Conservation (phyloP, 345 rosid species). For the Rhodamnia argentea region DNA sequence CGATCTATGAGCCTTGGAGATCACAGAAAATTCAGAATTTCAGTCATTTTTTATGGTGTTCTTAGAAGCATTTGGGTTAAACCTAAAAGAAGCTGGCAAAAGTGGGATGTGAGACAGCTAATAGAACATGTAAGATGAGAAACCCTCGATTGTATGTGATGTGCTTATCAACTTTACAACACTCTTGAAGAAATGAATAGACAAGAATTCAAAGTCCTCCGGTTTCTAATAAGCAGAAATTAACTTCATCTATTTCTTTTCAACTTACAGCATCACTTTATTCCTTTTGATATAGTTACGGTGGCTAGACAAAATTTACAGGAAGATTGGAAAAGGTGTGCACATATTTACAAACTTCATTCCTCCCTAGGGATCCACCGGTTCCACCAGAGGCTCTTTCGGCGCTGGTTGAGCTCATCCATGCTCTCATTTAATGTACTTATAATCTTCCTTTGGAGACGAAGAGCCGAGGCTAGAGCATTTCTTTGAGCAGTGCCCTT, state of each 20-base stretch:
- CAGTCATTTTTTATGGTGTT: neutral
- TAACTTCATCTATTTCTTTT: neutral
- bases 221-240: neutral
- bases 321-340: neutral
- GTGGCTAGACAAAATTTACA: constrained; percentile 15
- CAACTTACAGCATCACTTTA: neutral
- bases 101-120: neutral
- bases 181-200: neutral
- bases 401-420: constrained; percentile 60
- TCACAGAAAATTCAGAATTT: neutral
- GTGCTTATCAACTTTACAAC: neutral
- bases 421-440: constrained; percentile 62
- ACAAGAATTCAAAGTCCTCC: neutral
- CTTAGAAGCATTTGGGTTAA: neutral
- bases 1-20: neutral
- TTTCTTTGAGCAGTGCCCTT: constrained; percentile 56
- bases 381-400: constrained; percentile 92
- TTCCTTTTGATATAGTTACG: neutral
- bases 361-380: constrained; percentile 93
- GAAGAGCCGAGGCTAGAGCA: constrained; percentile 68
- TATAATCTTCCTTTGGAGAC: constrained; percentile 66
- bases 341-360: constrained; percentile 26
- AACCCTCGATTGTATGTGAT: neutral
- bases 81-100: neutral
- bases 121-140: neutral